phyloP scores from a whole-genome alignment of 1,284 basidiomycete species.

The Cryptococcus deneoformans region DNA sequence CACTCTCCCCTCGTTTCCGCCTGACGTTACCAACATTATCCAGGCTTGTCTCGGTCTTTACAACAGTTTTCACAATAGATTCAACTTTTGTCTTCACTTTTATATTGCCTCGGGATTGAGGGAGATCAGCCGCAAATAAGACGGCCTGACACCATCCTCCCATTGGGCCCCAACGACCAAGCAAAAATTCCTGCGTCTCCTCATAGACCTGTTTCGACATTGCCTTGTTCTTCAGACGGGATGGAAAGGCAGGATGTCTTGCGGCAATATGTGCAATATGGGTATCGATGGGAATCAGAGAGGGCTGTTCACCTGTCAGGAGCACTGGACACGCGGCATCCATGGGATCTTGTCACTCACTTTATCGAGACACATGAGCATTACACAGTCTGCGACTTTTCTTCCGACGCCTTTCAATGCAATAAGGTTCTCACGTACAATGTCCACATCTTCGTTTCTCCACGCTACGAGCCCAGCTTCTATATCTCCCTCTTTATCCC shows the following conservation, averaged over 20 bases:
- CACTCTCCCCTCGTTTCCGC: not conserved
- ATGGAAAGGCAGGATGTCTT: conserved; percentile 72
- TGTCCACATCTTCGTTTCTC: conserved; percentile 19
- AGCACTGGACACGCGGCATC: not conserved
- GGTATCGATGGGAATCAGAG: conserved; percentile 87
- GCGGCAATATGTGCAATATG: conserved; percentile 84
- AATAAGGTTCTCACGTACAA: conserved; percentile 64
- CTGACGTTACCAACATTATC: not conserved
- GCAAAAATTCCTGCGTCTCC: conserved; percentile 65
- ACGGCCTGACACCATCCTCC: conserved; percentile 94
- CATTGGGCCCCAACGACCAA: conserved; percentile 71
- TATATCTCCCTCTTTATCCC: conserved; percentile 38
- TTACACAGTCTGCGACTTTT: conserved; percentile 93
- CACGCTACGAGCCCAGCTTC: conserved; percentile 24
- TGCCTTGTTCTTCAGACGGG: conserved; percentile 48
- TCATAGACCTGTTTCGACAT: conserved; percentile 79
- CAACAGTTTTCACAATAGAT: not conserved
- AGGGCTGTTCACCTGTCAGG: conserved; percentile 54
- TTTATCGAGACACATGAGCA: conserved; percentile 94
- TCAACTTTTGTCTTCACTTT: conserved; percentile 3
- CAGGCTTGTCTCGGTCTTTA: too few species aligned
- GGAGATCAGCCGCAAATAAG: conserved; percentile 49
- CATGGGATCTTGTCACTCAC: conserved; percentile 47
- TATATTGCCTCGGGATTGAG: not conserved
- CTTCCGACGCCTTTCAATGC: conserved; percentile 87